Evolutionary conservation across 2,329 filamentous ascomycete genomes (phyloP), one percentile per base, ranked within the genome.

Genomic region (Leptographium flavum): DNA sequence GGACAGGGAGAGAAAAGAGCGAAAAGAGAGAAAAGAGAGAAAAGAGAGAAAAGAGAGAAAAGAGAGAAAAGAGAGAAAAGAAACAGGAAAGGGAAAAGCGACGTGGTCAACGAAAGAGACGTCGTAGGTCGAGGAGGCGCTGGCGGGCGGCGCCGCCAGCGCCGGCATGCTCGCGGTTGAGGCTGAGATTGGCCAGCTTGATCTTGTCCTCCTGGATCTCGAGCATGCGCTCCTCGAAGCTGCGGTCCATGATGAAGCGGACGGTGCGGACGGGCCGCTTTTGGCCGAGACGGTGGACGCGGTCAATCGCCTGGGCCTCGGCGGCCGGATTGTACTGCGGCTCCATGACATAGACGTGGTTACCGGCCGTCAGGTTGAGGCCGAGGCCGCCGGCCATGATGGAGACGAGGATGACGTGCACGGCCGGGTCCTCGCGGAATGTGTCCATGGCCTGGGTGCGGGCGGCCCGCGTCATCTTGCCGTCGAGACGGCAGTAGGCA

Each of bases 251-350:
- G 55, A 96, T 82, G 60, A 86, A 96, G 32, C 88, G 78, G 32
- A 85, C 79, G 2, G 87, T 93, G n/a, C 75, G 74, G 0, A 98
- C 92, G 13, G 81, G 76, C n/a, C 92, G 73, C 55, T 77, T 92
- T 67, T 98, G 92, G 0, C 92, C 88, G 2, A 95, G 69, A 17
- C 88, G 80, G 60, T 94, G 88, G 6, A 98, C 86, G 27, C 92
- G 85, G 59, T 96, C 92, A 8, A 96, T 74, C 2, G 92, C 92
- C 63, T 98, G 92, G 5, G 87, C 85, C 61, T 98, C 90, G 0
- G 88, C 87, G 0, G 87, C 88, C 0, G 92, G 92, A 57, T 98
- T 98, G 67, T 90, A 98, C 58, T 95, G 88, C 5, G 92, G 92
- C 60, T 98, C 92, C 90, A 98, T 96, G 55, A 96, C 83, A 60